Conservation (phyloP, 768 basidiomycete species). For the Lentinula detonsa region DNA sequence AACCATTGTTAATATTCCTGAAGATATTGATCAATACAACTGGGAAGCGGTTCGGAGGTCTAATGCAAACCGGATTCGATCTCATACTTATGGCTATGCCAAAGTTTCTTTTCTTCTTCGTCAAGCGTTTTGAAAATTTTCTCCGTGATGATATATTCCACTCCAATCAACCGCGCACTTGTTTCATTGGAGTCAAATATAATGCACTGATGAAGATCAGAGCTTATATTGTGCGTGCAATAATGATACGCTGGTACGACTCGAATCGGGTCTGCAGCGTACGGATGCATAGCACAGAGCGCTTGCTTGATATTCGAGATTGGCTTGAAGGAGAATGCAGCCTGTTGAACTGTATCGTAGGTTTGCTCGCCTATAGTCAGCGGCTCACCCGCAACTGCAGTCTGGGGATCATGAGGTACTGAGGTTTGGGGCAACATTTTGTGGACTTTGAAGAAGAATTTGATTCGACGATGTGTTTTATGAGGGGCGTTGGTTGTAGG, state of each 20-base stretch:
- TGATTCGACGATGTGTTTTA: background rate
- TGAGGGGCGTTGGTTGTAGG: background rate
- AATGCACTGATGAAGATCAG: conserved; percentile 25
- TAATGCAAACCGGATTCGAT: conserved; percentile 15
- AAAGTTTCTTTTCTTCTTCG: conserved; percentile 40
- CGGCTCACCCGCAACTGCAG: background rate
- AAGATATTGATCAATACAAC: background rate
- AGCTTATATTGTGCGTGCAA: conserved; percentile 3
- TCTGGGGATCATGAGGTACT: background rate
- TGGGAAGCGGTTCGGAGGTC: background rate
- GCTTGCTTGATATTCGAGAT: conserved; percentile 3
- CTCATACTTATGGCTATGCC: conserved; percentile 51
- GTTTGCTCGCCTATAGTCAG: background rate
- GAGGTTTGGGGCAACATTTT: background rate
- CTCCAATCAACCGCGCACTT: conserved; percentile 43
- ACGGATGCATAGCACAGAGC: conserved; percentile 3
- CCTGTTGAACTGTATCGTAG: background rate
- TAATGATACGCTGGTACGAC: conserved; percentile 3
- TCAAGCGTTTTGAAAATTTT: conserved; percentile 35
- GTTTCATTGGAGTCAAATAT: conserved; percentile 35
- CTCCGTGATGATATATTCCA: conserved; percentile 46
- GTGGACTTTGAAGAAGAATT: too few relatives aligned
- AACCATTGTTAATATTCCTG: conserved; percentile 2
- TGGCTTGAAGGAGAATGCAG: background rate
- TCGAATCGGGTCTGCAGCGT: background rate